A percentile compares a stretch with the other conserved stretches of the same genome.
Conservation (phyloP, 352 stramenopile species). For the Nothophytophthora sp. region DNA sequence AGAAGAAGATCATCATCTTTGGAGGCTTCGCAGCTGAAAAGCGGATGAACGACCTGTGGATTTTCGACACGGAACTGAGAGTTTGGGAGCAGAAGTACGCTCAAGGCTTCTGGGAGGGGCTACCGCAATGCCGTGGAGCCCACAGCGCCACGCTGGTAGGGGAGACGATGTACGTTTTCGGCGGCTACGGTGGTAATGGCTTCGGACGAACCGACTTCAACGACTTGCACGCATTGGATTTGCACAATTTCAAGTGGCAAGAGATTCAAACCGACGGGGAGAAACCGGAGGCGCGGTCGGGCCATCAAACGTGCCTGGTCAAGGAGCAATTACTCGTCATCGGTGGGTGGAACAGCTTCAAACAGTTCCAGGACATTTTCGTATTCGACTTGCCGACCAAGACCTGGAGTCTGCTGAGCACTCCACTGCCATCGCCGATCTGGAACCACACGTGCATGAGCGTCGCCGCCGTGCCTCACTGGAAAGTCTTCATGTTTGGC, state of each 20-base stretch:
- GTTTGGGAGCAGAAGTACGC: constrained; percentile 93
- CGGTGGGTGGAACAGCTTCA: constrained; percentile 95
- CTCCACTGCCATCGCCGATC: constrained; percentile 64
- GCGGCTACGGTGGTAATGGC: constrained; percentile 95
- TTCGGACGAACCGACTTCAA: constrained; percentile 96
- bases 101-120: constrained; percentile 87
- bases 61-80: constrained; percentile 94
- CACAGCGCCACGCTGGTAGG: constrained; percentile 90
- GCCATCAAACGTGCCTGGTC: constrained; percentile 92
- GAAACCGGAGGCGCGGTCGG: constrained; percentile 91
- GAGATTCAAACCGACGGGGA: constrained; percentile 86
- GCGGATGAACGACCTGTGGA: constrained; percentile 96
- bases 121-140: constrained; percentile 90
- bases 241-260: constrained; percentile 92
- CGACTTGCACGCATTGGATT: constrained; percentile 92
- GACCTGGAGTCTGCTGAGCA: constrained; percentile 81
- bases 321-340: constrained; percentile 94
- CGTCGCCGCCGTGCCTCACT: constrained; percentile 95
- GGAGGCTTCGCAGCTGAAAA: constrained; percentile 93
- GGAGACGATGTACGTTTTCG: constrained; percentile 94
- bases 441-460: constrained; percentile 96
- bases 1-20: constrained; percentile 93
- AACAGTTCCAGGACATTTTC: constrained; percentile 97
- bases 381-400: constrained; percentile 88
- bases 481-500: constrained; percentile 98